A percentile compares a stretch with the other conserved stretches of the same genome.
Evolutionary conservation across 495 filamentous ascomycete species (phyloP).

Genomic region (Aspergillus leporis): DNA sequence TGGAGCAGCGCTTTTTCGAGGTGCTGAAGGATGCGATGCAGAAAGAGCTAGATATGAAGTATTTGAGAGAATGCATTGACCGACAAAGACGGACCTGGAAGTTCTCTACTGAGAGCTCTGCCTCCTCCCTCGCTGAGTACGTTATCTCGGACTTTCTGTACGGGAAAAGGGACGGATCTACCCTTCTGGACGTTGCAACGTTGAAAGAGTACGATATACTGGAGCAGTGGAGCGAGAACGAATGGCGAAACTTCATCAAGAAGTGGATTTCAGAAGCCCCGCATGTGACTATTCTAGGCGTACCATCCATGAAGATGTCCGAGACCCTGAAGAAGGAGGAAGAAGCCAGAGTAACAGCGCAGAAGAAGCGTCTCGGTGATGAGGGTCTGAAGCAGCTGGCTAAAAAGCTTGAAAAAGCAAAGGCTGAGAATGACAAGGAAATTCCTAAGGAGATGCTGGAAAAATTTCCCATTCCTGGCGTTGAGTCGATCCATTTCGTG

Average conservation of each 20-base stretch:
- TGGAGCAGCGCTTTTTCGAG: conserved; percentile 83
- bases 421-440: conserved; percentile 76
- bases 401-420: conserved; percentile 75
- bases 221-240: conserved; percentile 73
- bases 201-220: conserved; percentile 75
- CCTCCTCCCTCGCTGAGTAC: conserved; percentile 71
- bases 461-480: conserved; percentile 75
- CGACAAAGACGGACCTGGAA: conserved; percentile 76
- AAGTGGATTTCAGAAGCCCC: conserved; percentile 84
- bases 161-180: conserved; percentile 80
- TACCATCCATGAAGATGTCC: conserved; percentile 69
- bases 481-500: conserved; percentile 91
- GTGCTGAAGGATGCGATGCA: conserved; percentile 76
- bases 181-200: conserved; percentile 65
- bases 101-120: conserved; percentile 73
- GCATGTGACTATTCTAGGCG: conserved; percentile 86
- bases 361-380: conserved; percentile 61
- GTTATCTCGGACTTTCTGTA: conserved; percentile 92
- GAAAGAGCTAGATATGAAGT: conserved; percentile 82
- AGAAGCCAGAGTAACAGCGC: conserved; percentile 51
- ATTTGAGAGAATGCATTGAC: conserved; percentile 81
- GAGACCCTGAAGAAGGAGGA: conserved; percentile 74
- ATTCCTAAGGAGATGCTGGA: conserved; percentile 77
- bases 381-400: conserved; percentile 69
- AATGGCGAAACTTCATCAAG: conserved; percentile 81